Conservation (phyloP, 345 rosid species). For the Microthlaspi erraticum region DNA sequence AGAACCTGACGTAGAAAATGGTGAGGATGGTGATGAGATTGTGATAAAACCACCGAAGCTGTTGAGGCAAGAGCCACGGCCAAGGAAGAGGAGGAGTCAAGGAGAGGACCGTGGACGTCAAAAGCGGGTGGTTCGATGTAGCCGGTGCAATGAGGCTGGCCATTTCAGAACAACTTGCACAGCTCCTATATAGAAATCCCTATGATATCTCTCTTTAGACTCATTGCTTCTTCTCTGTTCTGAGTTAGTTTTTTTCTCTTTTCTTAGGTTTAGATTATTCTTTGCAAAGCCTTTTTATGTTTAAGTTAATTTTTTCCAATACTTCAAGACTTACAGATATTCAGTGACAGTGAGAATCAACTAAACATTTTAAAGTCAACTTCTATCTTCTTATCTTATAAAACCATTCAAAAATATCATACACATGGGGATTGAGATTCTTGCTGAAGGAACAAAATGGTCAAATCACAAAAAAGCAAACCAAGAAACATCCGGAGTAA, state of each 20-base stretch:
- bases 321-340: constrained; percentile 6
- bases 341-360: constrained; percentile 1
- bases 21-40: constrained; percentile 50
- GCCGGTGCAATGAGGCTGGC: constrained; percentile 94
- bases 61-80: constrained; percentile 78
- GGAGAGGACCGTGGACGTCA: constrained; percentile 88
- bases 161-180: constrained; percentile 99
- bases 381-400: constrained; percentile 3
- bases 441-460: constrained; percentile 27
- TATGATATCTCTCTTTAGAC: constrained; percentile 22
- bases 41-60: constrained; percentile 75
- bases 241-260: not conserved
- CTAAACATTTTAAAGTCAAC: not conserved
- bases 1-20: constrained; percentile 54
- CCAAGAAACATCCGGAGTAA: constrained; percentile 30
- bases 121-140: constrained; percentile 92
- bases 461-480: constrained; percentile 30
- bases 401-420: constrained; percentile 5
- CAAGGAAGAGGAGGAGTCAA: constrained; percentile 85
- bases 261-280: constrained; percentile 39
- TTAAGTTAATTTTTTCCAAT: constrained; percentile 18
- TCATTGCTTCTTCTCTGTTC: constrained; percentile 9
- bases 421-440: constrained; percentile 9
- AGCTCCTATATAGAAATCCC: constrained; percentile 68
- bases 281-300: constrained; percentile 24